Percentiles rank a stretch among this genome's conserved stretches.
phyloP scores from a whole-genome alignment of 2,329 filamentous ascomycete species.

The Cordyceps javanica region DNA sequence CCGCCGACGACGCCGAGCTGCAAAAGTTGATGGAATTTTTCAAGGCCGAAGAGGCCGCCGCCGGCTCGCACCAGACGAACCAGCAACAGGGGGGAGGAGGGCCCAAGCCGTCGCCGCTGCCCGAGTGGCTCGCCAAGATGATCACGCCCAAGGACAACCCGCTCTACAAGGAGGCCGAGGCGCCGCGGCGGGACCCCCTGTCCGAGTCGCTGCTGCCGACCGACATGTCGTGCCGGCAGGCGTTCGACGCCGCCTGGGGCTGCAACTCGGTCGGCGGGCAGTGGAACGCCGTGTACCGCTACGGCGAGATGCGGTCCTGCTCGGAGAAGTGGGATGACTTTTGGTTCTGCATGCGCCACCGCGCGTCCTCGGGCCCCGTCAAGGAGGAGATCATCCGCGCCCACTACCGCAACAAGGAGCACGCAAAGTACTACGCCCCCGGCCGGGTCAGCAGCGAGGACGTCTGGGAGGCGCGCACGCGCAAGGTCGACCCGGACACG shows the following conservation, averaged over 20 bases:
- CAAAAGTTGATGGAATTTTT: slow-evolving; percentile 48
- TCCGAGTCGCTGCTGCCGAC: slow-evolving; percentile 69
- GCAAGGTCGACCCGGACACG: slow-evolving; percentile 46
- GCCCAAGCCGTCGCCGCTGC: slow-evolving; percentile 9
- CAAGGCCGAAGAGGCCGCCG: slow-evolving; percentile 24
- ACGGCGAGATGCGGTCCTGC: slow-evolving; percentile 71
- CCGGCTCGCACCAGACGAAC: too few relatives aligned
- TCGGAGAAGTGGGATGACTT: slow-evolving; percentile 86
- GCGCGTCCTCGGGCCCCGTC: slow-evolving; percentile 52
- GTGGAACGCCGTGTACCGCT: slow-evolving; percentile 86
- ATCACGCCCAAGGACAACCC: slow-evolving; percentile 7
- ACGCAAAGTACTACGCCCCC: slow-evolving; percentile 59
- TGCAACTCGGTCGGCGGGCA: slow-evolving; percentile 89
- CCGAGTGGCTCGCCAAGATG: slow-evolving; percentile 9
- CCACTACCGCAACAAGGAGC: slow-evolving; percentile 61
- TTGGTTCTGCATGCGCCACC: slow-evolving; percentile 93
- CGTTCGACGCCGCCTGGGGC: slow-evolving; percentile 91
- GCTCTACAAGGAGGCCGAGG: slow-evolving; percentile 15
- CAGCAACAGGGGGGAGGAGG: too few relatives aligned
- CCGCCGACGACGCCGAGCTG: slow-evolving; percentile 32
- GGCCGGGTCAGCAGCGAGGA: slow-evolving; percentile 74
- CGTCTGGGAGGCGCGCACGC: slow-evolving; percentile 72
- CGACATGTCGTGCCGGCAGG: slow-evolving; percentile 79
- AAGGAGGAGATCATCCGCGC: slow-evolving; percentile 58
- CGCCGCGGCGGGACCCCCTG: slow-evolving; percentile 37